A percentile compares a stretch with the other conserved stretches of the same genome.
These are phyloP conservation scores for Lipomyces spencermartinsiae DNA, from an alignment of 805 yeast genomes.

Conservation along the genomic window DNA sequence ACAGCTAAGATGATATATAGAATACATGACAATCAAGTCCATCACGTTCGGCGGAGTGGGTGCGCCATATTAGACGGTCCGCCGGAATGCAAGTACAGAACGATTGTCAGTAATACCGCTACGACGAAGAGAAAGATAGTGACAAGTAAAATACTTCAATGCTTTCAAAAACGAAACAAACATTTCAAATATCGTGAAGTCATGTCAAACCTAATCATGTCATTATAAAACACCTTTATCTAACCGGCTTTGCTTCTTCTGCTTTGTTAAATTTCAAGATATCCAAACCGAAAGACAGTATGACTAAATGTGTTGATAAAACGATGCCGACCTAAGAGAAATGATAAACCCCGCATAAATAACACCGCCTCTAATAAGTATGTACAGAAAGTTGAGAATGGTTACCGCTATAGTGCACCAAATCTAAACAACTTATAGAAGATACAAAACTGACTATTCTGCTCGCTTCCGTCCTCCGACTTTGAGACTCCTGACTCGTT, in stretches of 20 bases:
- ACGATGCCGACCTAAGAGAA: not conserved
- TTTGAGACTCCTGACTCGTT: constrained; percentile 88
- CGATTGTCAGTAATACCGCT: not conserved
- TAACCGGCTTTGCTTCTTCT: not conserved
- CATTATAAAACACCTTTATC: constrained; percentile 3
- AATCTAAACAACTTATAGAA: not conserved
- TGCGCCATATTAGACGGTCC: not conserved
- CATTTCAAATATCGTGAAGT: not conserved
- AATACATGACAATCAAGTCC: constrained; percentile 33
- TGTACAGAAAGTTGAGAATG: not conserved
- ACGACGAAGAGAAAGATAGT: not conserved
- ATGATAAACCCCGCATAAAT: not conserved
- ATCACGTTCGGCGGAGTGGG: constrained; percentile 30
- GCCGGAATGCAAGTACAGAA: not conserved
- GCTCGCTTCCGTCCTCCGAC: constrained; percentile 54
- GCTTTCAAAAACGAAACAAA: not conserved
- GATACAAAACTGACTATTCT: not conserved
- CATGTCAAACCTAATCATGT: constrained; percentile 3
- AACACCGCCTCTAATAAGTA: not conserved
- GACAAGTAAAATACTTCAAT: not conserved
- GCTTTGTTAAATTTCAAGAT: not conserved
- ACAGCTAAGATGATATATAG: constrained; percentile 12
- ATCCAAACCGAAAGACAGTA: not conserved
- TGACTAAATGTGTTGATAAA: not conserved
- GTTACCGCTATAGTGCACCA: not conserved